Percentiles rank a stretch among this genome's conserved stretches.
Conservation (phyloP, 371 early-diverging fungal species). For the Lichtheimia ornata region DNA sequence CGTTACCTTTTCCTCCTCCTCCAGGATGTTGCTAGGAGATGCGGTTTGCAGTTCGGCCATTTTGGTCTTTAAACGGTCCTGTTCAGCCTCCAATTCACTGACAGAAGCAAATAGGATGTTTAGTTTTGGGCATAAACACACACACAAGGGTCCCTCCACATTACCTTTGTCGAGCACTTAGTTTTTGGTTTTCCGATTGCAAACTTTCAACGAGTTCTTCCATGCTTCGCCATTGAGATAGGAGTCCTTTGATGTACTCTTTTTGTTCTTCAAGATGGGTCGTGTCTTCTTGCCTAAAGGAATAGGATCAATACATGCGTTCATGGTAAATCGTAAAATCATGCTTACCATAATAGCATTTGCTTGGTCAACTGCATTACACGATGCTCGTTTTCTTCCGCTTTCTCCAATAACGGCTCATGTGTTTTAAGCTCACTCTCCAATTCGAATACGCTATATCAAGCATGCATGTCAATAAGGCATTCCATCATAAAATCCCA, state of each 20-base stretch:
- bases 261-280: conserved; percentile 47
- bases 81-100: neutral
- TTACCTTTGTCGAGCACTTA: conserved; percentile 29
- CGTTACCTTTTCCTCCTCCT: conserved; percentile 5
- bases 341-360: conserved; percentile 52
- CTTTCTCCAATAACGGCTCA: conserved; percentile 50
- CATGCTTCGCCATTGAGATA: conserved; percentile 49
- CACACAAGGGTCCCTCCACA: neutral
- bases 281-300: conserved; percentile 35
- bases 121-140: neutral
- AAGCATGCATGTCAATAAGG: neutral
- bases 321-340: neutral
- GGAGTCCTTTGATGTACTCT: conserved; percentile 36
- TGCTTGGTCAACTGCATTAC: conserved; percentile 62
- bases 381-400: conserved; percentile 57
- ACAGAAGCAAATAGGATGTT: neutral
- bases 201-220: conserved; percentile 44
- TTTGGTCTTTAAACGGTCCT: conserved; percentile 3
- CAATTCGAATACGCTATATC: conserved; percentile 49
- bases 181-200: conserved; percentile 28
- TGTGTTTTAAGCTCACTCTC: conserved; percentile 52
- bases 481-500: neutral
- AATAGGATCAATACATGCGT: neutral
- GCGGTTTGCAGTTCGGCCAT: neutral
- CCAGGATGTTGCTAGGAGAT: neutral